Percentiles rank a stretch among this genome's conserved stretches.
Conservation (phyloP, 2,329 filamentous ascomycete species). For the Clarireedia sp. region DNA sequence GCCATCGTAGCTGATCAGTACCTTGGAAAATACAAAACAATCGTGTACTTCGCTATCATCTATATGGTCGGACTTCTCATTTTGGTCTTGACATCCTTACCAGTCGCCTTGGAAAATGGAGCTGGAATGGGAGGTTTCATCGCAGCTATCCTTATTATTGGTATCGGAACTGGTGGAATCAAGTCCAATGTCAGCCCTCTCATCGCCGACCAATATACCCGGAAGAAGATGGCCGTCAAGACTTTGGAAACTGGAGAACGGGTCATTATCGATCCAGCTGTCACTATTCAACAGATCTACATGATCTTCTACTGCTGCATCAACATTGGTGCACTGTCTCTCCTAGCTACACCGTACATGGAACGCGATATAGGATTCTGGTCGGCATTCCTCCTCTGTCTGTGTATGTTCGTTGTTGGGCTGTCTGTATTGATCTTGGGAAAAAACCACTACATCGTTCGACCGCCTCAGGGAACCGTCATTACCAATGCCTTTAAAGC, state of each 20-base stretch:
- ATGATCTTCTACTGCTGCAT: slow-evolving; percentile 57
- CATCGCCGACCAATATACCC: slow-evolving; percentile 48
- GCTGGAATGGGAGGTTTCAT: slow-evolving; percentile 44
- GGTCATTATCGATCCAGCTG: slow-evolving; percentile 51
- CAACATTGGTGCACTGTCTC: slow-evolving; percentile 52
- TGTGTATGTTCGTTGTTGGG: slow-evolving; percentile 47
- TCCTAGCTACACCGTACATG: slow-evolving; percentile 34
- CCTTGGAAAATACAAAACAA: slow-evolving; percentile 55
- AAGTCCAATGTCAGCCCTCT: slow-evolving; percentile 60
- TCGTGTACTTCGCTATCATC: slow-evolving; percentile 40
- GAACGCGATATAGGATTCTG: slow-evolving; percentile 42
- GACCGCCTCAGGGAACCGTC: slow-evolving; percentile 51
- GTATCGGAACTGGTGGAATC: slow-evolving; percentile 43
- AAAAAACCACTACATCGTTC: slow-evolving; percentile 47
- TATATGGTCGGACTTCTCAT: slow-evolving; percentile 46
- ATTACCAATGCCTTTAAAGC: slow-evolving; percentile 59
- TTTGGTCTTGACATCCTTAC: slow-evolving; percentile 42
- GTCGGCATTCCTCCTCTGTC: slow-evolving; percentile 37
- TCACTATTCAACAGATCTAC: slow-evolving; percentile 43
- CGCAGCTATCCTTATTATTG: slow-evolving; percentile 40
- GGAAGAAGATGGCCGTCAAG: slow-evolving; percentile 37
- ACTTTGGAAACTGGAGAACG: slow-evolving; percentile 46
- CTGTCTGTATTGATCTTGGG: slow-evolving; percentile 43
- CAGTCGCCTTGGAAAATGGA: slow-evolving; percentile 36
- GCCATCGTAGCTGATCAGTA: slow-evolving; percentile 46